Base-by-base conservation (phyloP, 192 early-diverging fungal genomes). In the Polychytrium aggregatum region DNA sequence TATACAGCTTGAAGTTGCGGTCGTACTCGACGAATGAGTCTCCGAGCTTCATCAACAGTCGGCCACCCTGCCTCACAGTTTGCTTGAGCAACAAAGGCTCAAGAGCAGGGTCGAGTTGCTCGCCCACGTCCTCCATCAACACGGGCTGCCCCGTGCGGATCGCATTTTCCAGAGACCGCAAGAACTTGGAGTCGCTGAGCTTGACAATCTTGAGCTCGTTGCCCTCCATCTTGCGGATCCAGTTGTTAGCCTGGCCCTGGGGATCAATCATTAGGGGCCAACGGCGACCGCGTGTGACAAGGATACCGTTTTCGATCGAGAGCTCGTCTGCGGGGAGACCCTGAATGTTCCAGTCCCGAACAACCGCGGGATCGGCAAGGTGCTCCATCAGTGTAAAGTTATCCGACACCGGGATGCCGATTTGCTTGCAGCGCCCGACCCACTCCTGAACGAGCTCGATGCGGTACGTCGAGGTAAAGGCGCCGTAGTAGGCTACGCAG, bases 241-340 rank as follows among this genome's bases (percentile, higher is more conserved):
- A 79, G 22, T 70, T 46, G 52, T 77, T 79, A 29, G 77, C 77
- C 55, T 79, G 77, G 1, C 74, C 69, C 48, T 76, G 74, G 0
- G 74, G 74, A 52, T 76, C 74, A 47, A 76, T 76, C 74, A 76
- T 76, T 18, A 76, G 46, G 0, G 77, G 77, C 77, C 77, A 79
- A 45, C 77, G 45, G 37, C 73, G 28, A 1, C 71, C 71, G 36
- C 67, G 44, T 3, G 74, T 71, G 11, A 74, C 70, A n/a, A 79
- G 48, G 48, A 79, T 68, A 5, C 74, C 77, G 39, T 79, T 79
- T 63, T 79, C 77, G 16, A 55, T 68, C 3, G 77, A 79, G 3
- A 79, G 62, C 18, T 64, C 55, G 46, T 79, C 77, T 0, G 68
- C 59, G 20, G 77, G 77, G 17, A 79, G 50, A 6, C 77, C 77